Conservation (phyloP, 1,139 yeast genomes). For the Pneumocystis sp. region DNA sequence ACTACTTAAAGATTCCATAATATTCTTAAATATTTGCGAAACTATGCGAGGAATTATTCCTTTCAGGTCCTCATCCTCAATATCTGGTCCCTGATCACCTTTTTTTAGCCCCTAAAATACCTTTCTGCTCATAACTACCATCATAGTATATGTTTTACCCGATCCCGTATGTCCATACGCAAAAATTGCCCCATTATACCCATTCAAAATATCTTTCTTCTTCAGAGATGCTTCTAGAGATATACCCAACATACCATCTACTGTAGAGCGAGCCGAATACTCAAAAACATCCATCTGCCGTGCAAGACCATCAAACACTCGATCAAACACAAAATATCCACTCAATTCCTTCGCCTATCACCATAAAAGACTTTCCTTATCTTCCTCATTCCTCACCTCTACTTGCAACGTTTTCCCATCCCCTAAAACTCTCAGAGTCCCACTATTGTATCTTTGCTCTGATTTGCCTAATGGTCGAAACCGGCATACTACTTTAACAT, state of each 20-base stretch:
- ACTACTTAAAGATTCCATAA: constrained; percentile 37
- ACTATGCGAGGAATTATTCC: constrained; percentile 70
- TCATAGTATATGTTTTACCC: constrained; percentile 78
- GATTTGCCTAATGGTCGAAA: constrained; percentile 36
- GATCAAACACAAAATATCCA: constrained; percentile 47
- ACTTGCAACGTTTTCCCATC: constrained; percentile 21
- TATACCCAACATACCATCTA: constrained; percentile 27
- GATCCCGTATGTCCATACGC: constrained; percentile 88
- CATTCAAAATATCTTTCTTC: constrained; percentile 35
- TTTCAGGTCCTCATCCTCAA: constrained; percentile 28
- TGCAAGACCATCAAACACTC: constrained; percentile 39
- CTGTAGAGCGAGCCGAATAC: constrained; percentile 42
- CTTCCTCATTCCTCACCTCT: constrained; percentile 3
- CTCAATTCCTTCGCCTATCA: constrained; percentile 22
- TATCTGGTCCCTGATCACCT: constrained; percentile 34
- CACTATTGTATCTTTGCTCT: constrained; percentile 22
- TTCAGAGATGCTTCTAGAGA: neutral
- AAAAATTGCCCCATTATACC: constrained; percentile 71
- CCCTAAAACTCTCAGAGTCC: constrained; percentile 21
- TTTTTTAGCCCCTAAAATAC: neutral
- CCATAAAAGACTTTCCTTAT: neutral
- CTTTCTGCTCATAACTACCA: constrained; percentile 19
- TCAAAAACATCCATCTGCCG: constrained; percentile 50
- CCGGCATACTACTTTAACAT: constrained; percentile 37
- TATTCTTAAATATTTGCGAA: constrained; percentile 45